Evolutionary conservation across 495 filamentous ascomycete species (phyloP).

Genomic region (Podospora pseudopauciseta): DNA sequence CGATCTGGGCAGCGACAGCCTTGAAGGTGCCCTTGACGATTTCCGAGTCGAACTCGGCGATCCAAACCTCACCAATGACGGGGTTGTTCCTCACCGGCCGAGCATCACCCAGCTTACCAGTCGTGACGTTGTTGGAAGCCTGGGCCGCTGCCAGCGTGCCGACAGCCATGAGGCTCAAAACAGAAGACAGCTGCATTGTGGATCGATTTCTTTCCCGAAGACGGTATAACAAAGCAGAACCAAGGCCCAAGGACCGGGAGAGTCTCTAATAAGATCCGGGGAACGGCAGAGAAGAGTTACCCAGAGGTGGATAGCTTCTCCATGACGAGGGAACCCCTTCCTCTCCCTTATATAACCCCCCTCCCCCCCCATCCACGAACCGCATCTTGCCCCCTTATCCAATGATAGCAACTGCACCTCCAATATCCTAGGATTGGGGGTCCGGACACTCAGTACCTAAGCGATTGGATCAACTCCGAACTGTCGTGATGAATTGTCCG

Average conservation of each 20-base stretch:
- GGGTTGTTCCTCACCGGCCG: constrained; percentile 57
- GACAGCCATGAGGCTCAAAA: constrained; percentile 41
- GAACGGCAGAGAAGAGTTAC: not conserved
- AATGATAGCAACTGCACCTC: not conserved
- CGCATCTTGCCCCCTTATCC: not conserved
- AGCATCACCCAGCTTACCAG: constrained; percentile 53
- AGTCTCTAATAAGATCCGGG: not conserved
- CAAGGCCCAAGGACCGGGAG: not conserved
- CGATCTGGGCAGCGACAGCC: constrained; percentile 50
- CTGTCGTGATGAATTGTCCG: constrained; percentile 2
- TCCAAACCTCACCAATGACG: constrained; percentile 49
- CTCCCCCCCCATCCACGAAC: too few species aligned
- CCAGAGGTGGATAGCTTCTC: not conserved
- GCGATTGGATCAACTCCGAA: not conserved
- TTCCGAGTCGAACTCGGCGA: constrained; percentile 44
- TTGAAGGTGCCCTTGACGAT: constrained; percentile 58
- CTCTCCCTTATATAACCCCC: not conserved
- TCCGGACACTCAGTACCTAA: not conserved
- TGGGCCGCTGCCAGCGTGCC: constrained; percentile 43
- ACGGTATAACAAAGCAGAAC: not conserved
- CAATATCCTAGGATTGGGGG: constrained; percentile 8
- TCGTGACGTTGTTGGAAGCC: constrained; percentile 26
- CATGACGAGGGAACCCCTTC: not conserved
- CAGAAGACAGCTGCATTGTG: constrained; percentile 40
- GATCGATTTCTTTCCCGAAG: not conserved